Conservation (phyloP, 768 basidiomycete species). For the Amanita rimosa region DNA sequence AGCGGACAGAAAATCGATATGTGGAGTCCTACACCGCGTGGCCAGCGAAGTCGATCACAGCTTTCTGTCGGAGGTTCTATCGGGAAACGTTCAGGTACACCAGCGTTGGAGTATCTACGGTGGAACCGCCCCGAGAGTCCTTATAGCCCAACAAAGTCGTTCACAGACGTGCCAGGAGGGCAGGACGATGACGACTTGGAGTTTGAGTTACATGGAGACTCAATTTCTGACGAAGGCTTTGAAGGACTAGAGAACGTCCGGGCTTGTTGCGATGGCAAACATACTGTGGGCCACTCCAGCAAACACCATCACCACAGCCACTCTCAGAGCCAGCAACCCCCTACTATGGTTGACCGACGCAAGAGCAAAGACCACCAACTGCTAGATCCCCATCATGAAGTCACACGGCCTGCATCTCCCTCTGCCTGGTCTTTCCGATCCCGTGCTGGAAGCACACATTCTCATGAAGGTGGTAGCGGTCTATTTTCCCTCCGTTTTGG, state of each 20-base stretch:
- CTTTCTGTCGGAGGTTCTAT: constrained; percentile 64
- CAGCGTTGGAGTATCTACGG: constrained; percentile 83
- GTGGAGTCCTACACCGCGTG: constrained; percentile 70
- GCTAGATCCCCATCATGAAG: constrained; percentile 35
- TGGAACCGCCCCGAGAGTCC: constrained; percentile 70
- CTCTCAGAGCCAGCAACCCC: constrained; percentile 13
- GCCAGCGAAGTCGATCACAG: constrained; percentile 70
- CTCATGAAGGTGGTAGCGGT: constrained; percentile 50
- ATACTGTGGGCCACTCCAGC: constrained; percentile 65
- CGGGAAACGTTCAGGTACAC: constrained; percentile 81
- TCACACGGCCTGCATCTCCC: constrained; percentile 59
- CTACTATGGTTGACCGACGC: constrained; percentile 22
- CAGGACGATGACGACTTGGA: constrained; percentile 58
- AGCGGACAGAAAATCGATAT: constrained; percentile 48
- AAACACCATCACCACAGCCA: constrained; percentile 37
- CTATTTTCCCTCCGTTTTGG: constrained; percentile 72
- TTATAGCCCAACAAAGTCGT: constrained; percentile 64
- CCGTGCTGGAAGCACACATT: constrained; percentile 60
- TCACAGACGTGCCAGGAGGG: constrained; percentile 35
- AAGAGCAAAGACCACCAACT: constrained; percentile 34
- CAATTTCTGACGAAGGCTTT: constrained; percentile 65
- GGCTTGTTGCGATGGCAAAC: constrained; percentile 80
- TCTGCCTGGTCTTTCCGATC: constrained; percentile 77
- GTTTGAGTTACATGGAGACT: constrained; percentile 75
- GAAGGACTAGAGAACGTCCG: constrained; percentile 95